Conservation (phyloP, 2,329 filamentous ascomycete genomes). For the Pseudogymnoascus sp. region DNA sequence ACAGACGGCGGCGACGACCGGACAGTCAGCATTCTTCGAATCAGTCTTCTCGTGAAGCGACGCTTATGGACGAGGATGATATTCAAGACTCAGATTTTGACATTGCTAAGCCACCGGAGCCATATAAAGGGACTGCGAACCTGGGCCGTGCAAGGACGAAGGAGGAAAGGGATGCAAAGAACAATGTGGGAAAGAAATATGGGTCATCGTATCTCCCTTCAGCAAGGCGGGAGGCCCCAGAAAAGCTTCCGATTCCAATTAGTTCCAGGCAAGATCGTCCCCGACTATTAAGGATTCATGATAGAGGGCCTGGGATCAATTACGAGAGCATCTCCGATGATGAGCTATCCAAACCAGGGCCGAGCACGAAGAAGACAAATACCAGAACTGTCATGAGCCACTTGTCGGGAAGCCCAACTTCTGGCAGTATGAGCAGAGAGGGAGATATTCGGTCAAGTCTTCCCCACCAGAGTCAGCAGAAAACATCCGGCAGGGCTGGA, state of each 20-base stretch:
- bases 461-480: not conserved
- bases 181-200: not conserved
- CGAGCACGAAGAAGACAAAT: not conserved
- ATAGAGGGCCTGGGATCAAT: not conserved
- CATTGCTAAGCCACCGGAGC: not conserved
- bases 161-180: not conserved
- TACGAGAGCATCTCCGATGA: not conserved
- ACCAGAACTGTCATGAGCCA: not conserved
- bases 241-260: not conserved
- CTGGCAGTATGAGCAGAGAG: not conserved
- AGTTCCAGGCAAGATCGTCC: not conserved
- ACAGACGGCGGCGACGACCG: not conserved
- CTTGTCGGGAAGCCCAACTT: not conserved
- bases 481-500: not conserved
- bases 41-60: not conserved
- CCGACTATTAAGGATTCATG: not conserved
- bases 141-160: too few species aligned
- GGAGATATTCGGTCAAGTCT: slow-evolving; percentile 2
- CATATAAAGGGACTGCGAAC: not conserved
- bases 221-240: not conserved
- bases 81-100: not conserved
- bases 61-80: not conserved
- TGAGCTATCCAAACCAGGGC: not conserved
- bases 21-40: not conserved
- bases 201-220: too few species aligned